Base-by-base conservation (phyloP, 768 basidiomycete species). In the Serpula lacrymans region DNA sequence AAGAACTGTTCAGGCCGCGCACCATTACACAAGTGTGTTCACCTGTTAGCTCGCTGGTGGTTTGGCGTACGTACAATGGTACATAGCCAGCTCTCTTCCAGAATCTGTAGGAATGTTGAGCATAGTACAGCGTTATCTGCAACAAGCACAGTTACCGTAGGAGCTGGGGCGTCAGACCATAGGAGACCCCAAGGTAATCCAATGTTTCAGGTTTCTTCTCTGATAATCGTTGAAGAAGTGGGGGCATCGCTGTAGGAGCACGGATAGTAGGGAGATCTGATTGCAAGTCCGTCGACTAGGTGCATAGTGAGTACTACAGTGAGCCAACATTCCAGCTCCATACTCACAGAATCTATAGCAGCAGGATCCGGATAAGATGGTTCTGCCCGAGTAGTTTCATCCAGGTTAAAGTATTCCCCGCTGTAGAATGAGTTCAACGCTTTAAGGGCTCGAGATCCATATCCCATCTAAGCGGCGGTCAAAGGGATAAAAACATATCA, bases 11-110 rank as follows among this genome's bases (percentile, higher is more conserved):
- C 60, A 98, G 65, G 0, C 88, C 84, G 23, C 89, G 77, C 1
- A 95, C 78, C 96, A 99, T 98, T 25, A 97, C 84, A 55, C 92
- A 94, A 0, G 90, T 88, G 57, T 96, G 87, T 64, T 99, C 96
- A 27, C 96, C 96, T 1, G 96, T 99, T 37, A 98, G 72, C 52
- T 96, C 93, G 58, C 91, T 96, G 43, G 83, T 73, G 5, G 92
- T 95, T 64, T 98, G 96, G 22, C 95, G 82, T 22, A 98, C 64
- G 55, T 98, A 98, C 11, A 98, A 70, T 1, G 96, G 96, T 0
- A 89, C 77, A 58, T 86, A 99, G 10, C 89, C 88, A 1, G 84
- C 82, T 16, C 91, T 79, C 64, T 98, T 98, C 96, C 96, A 98
- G 70, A 98, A 99, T 45, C 90, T 75, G 26, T 30, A 14, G n/a